Evolutionary conservation across 805 yeast species (phyloP).

Genomic region (Candida krabiensis): DNA sequence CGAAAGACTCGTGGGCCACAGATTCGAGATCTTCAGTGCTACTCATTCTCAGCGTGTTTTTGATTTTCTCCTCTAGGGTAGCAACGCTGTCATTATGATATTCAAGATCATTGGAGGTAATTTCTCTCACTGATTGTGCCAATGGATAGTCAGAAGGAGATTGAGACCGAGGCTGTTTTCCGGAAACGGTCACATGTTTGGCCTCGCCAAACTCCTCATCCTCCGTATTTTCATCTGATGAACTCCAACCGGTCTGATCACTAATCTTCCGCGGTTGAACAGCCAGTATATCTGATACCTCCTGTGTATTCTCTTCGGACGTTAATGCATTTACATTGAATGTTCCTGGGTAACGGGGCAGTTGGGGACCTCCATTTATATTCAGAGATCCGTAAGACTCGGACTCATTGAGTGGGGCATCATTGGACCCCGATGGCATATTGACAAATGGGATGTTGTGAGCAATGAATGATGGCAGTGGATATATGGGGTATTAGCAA

Average conservation of each 20-base stretch:
- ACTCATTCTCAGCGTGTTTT: slow-evolving; percentile 3
- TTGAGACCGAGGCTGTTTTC: no score
- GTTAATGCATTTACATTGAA: slow-evolving; percentile 30
- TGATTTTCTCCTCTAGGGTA: slow-evolving; percentile 8
- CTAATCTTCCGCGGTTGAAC: slow-evolving; percentile 1
- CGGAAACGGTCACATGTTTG: no score
- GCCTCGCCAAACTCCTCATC: background rate
- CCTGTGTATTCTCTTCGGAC: slow-evolving; percentile 9
- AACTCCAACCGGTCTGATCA: slow-evolving; percentile 9
- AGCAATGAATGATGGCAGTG: no score
- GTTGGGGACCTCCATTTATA: slow-evolving; percentile 2
- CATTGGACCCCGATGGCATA: slow-evolving; percentile 4
- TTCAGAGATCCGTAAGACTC: background rate
- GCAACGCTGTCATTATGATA: slow-evolving; percentile 2
- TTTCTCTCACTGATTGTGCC: no score
- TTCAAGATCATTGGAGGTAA: no score
- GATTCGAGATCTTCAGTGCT: background rate
- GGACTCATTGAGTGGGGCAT: background rate
- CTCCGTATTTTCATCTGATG: slow-evolving; percentile 11
- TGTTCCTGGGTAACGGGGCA: slow-evolving; percentile 32
- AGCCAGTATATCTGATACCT: slow-evolving; percentile 3
- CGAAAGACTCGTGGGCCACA: background rate
- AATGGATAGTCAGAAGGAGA: no score
- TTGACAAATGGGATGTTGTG: no score
- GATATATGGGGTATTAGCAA: no score